Evolutionary conservation across 75 land plant species (phyloP).

Genomic region (Azolla pinnata): DNA sequence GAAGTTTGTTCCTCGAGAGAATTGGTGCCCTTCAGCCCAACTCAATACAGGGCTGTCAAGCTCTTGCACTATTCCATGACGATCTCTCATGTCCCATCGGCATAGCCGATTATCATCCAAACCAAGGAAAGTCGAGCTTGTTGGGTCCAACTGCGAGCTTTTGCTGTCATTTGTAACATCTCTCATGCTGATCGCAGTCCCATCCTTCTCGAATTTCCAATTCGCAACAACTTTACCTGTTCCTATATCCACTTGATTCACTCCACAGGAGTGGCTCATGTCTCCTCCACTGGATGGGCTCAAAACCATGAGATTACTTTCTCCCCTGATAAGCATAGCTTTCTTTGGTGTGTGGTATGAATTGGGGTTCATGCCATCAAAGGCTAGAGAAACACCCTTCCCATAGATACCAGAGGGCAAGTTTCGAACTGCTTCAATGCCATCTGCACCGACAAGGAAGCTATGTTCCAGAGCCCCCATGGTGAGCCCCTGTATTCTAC

Average conservation of each 20-base stretch:
- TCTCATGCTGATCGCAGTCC: constrained; percentile 79
- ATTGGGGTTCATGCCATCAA: constrained; percentile 18
- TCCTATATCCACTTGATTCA: constrained; percentile 87
- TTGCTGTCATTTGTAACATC: constrained; percentile 84
- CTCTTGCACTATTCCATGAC: constrained; percentile 75
- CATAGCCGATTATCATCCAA: constrained; percentile 90
- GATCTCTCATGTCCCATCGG: constrained; percentile 96
- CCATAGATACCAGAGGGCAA: constrained; percentile 72
- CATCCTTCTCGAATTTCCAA: constrained; percentile 97
- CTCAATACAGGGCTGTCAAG: constrained; percentile 67
- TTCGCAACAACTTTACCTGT: constrained; percentile 81
- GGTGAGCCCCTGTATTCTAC: constrained; percentile 80
- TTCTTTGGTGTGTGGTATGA: constrained; percentile 63
- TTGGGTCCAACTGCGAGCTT: constrained; percentile 73
- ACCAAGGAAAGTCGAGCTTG: constrained; percentile 81
- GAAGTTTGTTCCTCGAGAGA: constrained; percentile 88
- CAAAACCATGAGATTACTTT: constrained; percentile 84
- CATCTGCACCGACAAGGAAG: constrained; percentile 64
- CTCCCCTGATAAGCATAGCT: constrained; percentile 84
- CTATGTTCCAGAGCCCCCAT: constrained; percentile 91
- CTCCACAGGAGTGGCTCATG: constrained; percentile 48
- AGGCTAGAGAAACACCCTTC: constrained; percentile 61
- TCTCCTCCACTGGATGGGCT: constrained; percentile 50
- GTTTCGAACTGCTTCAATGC: constrained; percentile 88
- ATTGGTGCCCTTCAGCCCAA: constrained; percentile 97